A percentile compares a stretch with the other conserved stretches of the same genome.
Evolutionary conservation across 2,329 filamentous ascomycete genomes (phyloP).

Genomic region (Sclerotinia subarctica): DNA sequence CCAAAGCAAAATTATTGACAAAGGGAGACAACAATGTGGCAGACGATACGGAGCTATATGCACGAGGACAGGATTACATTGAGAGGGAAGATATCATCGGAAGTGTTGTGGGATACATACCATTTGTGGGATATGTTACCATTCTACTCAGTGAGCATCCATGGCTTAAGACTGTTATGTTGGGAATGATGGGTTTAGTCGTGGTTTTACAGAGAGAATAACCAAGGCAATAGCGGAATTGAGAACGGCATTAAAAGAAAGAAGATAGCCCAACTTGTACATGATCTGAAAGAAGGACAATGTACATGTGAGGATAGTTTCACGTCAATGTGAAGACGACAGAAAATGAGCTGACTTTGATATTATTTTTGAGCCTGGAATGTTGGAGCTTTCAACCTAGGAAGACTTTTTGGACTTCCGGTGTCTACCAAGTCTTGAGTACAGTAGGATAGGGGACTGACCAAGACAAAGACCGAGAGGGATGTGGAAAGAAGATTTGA

Average conservation of each 20-base stretch:
- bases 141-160: constrained; percentile 94
- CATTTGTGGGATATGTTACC: constrained; percentile 94
- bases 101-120: constrained; percentile 86
- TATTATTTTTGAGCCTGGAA: background rate
- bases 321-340: background rate
- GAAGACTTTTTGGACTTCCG: too few species aligned
- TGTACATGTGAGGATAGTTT: background rate
- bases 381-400: background rate
- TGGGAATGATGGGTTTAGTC: constrained; percentile 91
- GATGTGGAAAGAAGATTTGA: background rate
- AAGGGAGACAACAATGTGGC: constrained; percentile 97
- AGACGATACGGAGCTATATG: constrained; percentile 91
- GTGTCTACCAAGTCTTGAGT: background rate
- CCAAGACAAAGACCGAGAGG: background rate
- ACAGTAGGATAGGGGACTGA: background rate
- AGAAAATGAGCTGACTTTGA: background rate
- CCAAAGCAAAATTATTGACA: constrained; percentile 73
- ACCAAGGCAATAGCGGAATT: constrained; percentile 1
- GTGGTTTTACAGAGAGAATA: constrained; percentile 90
- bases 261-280: constrained; percentile 31
- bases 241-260: constrained; percentile 7
- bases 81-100: constrained; percentile 88
- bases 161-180: constrained; percentile 92
- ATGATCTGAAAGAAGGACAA: constrained; percentile 18
- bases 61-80: constrained; percentile 80